Evolutionary conservation across 2,329 filamentous ascomycete species (phyloP), one percentile per base, ranked within the genome.

Genomic region (Nemania sp.): DNA sequence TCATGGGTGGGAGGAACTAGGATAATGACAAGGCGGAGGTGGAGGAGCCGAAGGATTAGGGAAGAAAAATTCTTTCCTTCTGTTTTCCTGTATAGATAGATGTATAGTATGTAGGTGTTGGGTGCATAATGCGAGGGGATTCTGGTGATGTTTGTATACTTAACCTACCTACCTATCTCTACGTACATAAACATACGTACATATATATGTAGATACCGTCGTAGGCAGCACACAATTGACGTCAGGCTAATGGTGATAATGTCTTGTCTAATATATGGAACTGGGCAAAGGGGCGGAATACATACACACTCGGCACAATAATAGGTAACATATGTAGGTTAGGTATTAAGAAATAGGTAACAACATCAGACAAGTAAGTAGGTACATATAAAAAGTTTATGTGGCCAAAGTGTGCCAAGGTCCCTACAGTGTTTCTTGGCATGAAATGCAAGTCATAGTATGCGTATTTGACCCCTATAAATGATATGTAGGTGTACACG

Each of bases 1-100:
- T 54, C 49, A 64, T 58, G 58, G 64, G 53, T 59, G 59, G 52
- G 53, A 64, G 59, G 61, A 62, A 55, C 64, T 59, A 58, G 60
- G 69, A 62, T 67, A 57, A 47, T 62, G 53, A 43, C 60, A 70
- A 75, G 70, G 73, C 72, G 73, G 73, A 75, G 68, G 73, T 74
- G 70, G 73, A 70, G 61, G 72, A 73, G 65, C 62, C 68, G 66
- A 70, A 70, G 68, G 68, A 70, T 64, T 58, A 35, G 35, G 51
- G 49, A 49, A 61, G 58, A 64, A 51, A 67, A 26, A 52, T 68
- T 70, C 67, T 52, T 58, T n/a, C 38, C 45, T 58, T 66, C 51
- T 55, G 29, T 59, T 35, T 55, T 55, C 45, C 15, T 35, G 26
- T n/a, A n/a, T n/a, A n/a, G n/a, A n/a, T n/a, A n/a, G n/a, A n/a